Conservation (phyloP, 306 rosid species). For the Cicer arietinum region DNA sequence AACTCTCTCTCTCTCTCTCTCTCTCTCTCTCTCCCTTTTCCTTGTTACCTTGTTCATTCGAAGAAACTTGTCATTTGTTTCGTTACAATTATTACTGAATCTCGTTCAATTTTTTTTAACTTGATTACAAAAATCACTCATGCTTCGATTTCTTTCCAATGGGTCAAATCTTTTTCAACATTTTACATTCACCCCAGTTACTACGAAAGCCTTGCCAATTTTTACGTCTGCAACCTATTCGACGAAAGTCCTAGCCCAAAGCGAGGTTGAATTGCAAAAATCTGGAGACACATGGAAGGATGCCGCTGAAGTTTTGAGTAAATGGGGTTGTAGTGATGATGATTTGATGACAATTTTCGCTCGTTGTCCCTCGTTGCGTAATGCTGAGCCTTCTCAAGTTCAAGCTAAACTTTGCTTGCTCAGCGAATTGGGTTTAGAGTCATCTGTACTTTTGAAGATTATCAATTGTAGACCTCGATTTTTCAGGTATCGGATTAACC, state of each 20-base stretch:
- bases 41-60: neutral
- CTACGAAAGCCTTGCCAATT: conserved; percentile 15
- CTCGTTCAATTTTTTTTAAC: neutral
- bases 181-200: neutral
- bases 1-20: too few relatives aligned
- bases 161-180: conserved; percentile 34
- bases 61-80: neutral
- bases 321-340: conserved; percentile 72
- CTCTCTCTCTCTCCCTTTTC: neutral
- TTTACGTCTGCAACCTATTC: conserved; percentile 61
- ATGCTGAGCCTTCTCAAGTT: conserved; percentile 48
- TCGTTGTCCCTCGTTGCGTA: conserved; percentile 54
- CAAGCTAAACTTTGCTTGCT: conserved; percentile 59
- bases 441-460: conserved; percentile 68
- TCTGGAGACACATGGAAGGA: conserved; percentile 18
- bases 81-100: neutral
- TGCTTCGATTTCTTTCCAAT: conserved; percentile 47
- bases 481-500: conserved; percentile 48
- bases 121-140: conserved; percentile 34
- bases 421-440: conserved; percentile 55
- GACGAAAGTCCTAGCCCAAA: conserved; percentile 54
- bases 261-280: conserved; percentile 40
- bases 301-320: conserved; percentile 55
- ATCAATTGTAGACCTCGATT: conserved; percentile 67
- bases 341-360: conserved; percentile 54